Base-by-base conservation (phyloP, 108 stramenopile genomes). In the Nitzschia putrida region DNA sequence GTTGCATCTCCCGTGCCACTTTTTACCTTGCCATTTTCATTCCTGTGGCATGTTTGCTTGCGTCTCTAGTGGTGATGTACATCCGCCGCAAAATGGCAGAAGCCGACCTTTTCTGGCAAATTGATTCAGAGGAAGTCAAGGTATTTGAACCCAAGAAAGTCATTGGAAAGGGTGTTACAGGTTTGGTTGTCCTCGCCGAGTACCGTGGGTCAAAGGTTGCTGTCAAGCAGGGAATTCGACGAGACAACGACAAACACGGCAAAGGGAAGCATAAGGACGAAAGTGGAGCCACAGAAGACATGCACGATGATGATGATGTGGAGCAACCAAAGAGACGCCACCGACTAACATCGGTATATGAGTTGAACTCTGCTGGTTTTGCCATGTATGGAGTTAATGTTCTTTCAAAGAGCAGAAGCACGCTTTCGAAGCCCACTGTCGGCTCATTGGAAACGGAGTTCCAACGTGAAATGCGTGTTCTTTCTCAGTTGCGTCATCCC, bases 401-500 rank as follows among this genome's bases (percentile, higher is more conserved):
- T 16, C 47, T 18, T 49, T 49, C 47, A 6, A 16, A 18, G 18
- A 49, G 47, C 18, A 16, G 47, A 16, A 18, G n/a, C 6, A 16
- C n/a, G 14, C 2, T 3, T 4, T 49, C 47, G 18, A 49, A 18
- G 14, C 18, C 47, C 14, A 49, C 47, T 2, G 18, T 49, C 18
- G 47, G 47, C 18, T 34, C 29, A 3, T 4, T 34, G 29, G 29
- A 34, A 34, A 55, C 23, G 68, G 54, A 22, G 22, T 24, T 55
- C 8, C 23, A 24, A 22, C 16, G 23, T 2, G 70, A 71, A 23
- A 87, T 87, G 86, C 39, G 86, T 49, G n/a, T 77, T 22, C 71
- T 84, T 14, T 76, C 70, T 25, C 81, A 80, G 49, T 63, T 87
- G 8, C 64, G 86, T 13, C 86, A 87, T 69, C 83, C 86, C 8